Evolutionary conservation across 345 rosid genomes (phyloP).

Genomic region (Sisymbrium irio): DNA sequence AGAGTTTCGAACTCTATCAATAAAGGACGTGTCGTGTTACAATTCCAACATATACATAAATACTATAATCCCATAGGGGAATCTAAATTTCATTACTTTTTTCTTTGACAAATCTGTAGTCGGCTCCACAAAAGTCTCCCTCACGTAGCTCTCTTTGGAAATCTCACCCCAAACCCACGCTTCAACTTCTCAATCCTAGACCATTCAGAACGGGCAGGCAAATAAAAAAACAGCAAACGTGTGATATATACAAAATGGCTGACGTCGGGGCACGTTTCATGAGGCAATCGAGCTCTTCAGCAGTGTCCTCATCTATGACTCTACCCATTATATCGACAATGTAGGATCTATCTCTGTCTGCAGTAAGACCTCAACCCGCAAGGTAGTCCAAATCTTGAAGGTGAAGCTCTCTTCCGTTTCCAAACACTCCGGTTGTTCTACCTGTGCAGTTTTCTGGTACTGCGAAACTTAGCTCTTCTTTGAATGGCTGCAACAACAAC

Average conservation of each 20-base stretch:
- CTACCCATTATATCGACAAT: constrained; percentile 72
- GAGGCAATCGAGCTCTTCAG: constrained; percentile 85
- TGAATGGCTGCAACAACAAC: constrained; percentile 58
- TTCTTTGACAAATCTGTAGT: no score
- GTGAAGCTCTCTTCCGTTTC: constrained; percentile 90
- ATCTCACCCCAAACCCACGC: constrained; percentile 93
- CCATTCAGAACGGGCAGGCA: not conserved
- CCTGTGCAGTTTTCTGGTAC: constrained; percentile 78
- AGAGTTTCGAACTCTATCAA: no score
- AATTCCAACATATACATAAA: no score
- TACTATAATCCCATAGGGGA: no score
- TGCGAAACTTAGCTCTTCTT: constrained; percentile 73
- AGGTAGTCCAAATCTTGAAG: constrained; percentile 80
- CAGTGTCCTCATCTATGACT: constrained; percentile 82
- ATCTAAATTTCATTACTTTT: no score
- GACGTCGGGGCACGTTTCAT: constrained; percentile 96
- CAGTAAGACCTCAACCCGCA: constrained; percentile 70
- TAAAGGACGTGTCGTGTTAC: no score
- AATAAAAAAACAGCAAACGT: not conserved
- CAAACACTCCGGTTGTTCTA: constrained; percentile 71
- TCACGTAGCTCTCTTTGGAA: constrained; percentile 45
- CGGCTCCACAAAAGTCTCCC: no score
- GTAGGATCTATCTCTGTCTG: constrained; percentile 67
- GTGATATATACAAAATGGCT: constrained; percentile 31
- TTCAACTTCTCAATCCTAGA: constrained; percentile 70